Conservation (phyloP, 1,284 basidiomycete genomes). For the Takashimella koratensis region DNA sequence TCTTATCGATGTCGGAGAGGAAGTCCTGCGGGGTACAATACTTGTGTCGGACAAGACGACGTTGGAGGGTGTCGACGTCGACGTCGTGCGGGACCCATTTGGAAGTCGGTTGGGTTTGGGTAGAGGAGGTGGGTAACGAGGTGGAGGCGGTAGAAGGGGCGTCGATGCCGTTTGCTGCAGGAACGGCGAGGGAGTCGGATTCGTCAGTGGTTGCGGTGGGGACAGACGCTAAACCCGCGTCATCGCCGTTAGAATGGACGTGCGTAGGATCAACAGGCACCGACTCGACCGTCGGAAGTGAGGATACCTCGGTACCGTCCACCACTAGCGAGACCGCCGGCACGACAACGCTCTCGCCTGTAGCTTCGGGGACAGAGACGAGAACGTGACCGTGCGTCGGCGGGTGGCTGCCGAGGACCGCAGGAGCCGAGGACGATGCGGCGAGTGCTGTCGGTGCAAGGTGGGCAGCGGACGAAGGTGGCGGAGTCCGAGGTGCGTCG, state of each 20-base stretch:
- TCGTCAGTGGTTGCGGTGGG: neutral
- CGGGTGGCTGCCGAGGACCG: neutral
- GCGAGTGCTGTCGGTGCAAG: too few species aligned
- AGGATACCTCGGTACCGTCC: neutral
- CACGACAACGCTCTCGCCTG: neutral
- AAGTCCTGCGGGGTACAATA: slow-evolving; percentile 88
- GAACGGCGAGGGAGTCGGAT: neutral
- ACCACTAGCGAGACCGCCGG: neutral
- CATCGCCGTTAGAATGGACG: too few species aligned
- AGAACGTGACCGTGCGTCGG: neutral
- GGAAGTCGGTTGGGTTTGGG: too few species aligned
- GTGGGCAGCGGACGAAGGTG: slow-evolving; percentile 3
- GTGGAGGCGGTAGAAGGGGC: slow-evolving; percentile 2
- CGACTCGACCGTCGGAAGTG: neutral
- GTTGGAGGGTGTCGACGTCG: slow-evolving; percentile 87
- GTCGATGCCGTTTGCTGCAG: neutral
- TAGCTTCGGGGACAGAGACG: neutral
- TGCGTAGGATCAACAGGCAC: neutral
- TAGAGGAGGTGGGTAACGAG: slow-evolving; percentile 2
- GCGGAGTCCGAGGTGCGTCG: neutral
- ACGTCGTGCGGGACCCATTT: slow-evolving; percentile 60
- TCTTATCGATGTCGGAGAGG: slow-evolving; percentile 80
- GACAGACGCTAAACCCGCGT: too few species aligned
- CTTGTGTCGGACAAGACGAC: slow-evolving; percentile 75
- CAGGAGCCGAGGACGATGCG: neutral